Conservation (phyloP, 2,329 filamentous ascomycete species). For the Ramichloridium luteum region DNA sequence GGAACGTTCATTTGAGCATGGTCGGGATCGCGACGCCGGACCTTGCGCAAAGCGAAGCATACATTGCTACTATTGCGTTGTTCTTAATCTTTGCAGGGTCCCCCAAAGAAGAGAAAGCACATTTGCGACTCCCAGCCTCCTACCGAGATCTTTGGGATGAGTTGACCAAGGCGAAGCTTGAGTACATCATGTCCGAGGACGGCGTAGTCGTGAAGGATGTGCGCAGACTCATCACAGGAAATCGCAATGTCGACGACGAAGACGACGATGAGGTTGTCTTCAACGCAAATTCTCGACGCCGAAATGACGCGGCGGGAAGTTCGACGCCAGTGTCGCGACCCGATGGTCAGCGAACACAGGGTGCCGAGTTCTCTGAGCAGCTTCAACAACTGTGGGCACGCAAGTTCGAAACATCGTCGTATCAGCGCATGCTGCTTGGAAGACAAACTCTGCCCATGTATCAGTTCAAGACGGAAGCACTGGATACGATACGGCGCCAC, state of each 20-base stretch:
- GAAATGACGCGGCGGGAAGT: slow-evolving; percentile 26
- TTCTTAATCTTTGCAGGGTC: slow-evolving; percentile 71
- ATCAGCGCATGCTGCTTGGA: slow-evolving; percentile 64
- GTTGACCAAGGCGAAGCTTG: slow-evolving; percentile 58
- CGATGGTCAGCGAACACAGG: slow-evolving; percentile 10
- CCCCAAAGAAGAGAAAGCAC: slow-evolving; percentile 74
- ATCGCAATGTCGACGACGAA: slow-evolving; percentile 34
- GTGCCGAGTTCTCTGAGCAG: slow-evolving; percentile 24
- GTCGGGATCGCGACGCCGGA: slow-evolving; percentile 60
- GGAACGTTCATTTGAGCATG: slow-evolving; percentile 57
- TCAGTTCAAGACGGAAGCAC: slow-evolving; percentile 65
- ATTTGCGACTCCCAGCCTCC: slow-evolving; percentile 59
- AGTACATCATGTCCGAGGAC: slow-evolving; percentile 56
- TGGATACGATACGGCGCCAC: slow-evolving; percentile 63
- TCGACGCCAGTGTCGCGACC: slow-evolving; percentile 19
- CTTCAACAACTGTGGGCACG: slow-evolving; percentile 40
- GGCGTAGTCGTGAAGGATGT: slow-evolving; percentile 56
- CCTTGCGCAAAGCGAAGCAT: slow-evolving; percentile 72
- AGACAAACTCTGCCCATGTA: slow-evolving; percentile 83
- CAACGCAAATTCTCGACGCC: slow-evolving; percentile 55
- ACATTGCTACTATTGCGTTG: slow-evolving; percentile 66
- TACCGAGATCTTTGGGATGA: slow-evolving; percentile 85
- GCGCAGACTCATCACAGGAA: slow-evolving; percentile 48
- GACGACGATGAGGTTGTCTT: slow-evolving; percentile 49
- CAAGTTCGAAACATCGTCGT: slow-evolving; percentile 43